Evolutionary conservation across 257 asterid genomes (phyloP).

Genomic region (Haberlea rhodopensis): DNA sequence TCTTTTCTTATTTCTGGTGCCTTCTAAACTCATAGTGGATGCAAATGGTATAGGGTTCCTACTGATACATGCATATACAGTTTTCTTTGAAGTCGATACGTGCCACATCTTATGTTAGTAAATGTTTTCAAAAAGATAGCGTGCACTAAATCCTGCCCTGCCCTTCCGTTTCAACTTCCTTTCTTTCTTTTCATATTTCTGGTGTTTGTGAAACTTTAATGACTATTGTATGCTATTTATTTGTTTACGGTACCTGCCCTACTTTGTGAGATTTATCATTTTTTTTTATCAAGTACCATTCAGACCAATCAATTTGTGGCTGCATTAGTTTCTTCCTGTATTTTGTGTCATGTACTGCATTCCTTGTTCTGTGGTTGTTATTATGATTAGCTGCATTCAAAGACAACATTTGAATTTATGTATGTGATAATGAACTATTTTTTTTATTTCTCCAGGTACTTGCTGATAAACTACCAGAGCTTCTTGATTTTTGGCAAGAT

Average conservation of each 20-base stretch:
- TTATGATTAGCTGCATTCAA: conserved; percentile 9
- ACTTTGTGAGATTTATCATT: background rate
- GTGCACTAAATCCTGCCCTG: no score
- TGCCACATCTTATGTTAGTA: no score
- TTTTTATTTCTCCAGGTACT: conserved; percentile 55
- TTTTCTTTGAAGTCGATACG: no score
- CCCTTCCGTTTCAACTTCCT: no score
- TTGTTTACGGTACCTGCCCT: background rate
- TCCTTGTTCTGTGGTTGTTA: conserved; percentile 8
- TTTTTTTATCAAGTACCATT: background rate
- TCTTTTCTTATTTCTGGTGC: no score
- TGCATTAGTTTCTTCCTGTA: background rate
- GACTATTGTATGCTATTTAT: background rate
- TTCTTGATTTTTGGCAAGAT: conserved; percentile 81
- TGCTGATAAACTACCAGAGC: conserved; percentile 81
- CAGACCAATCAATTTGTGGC: background rate
- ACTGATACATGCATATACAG: no score
- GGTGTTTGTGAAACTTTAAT: conserved; percentile 8
- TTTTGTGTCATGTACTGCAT: conserved; percentile 2
- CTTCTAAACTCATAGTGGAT: no score
- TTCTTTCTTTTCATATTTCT: background rate
- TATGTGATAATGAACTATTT: background rate
- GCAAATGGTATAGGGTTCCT: no score
- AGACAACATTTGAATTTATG: conserved; percentile 14
- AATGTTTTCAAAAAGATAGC: no score